Base-by-base conservation (phyloP, 2,329 filamentous ascomycete genomes). In the Sarocladium strictum region DNA sequence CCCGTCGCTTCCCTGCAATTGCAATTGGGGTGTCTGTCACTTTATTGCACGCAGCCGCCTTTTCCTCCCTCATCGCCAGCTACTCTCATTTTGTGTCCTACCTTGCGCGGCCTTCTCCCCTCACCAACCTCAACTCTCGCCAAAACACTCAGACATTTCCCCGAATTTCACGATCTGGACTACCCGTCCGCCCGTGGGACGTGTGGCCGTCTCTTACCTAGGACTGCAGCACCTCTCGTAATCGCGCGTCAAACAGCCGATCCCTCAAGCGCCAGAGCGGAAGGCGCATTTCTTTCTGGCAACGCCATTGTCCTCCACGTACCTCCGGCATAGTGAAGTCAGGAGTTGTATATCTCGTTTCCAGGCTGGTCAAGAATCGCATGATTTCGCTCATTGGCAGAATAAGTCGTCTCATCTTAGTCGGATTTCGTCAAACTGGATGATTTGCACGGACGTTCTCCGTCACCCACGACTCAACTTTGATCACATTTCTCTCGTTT, bases 41-140 rank as follows among this genome's bases (percentile, higher is more conserved):
- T 53, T 53, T 38, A 53, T 53, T 38, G 32, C 32, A 53, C 50
- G 50, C 33, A 53, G 50, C 50, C 50, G 50, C 50, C 50, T 53
- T 53, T 53, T 53, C 50, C 50, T 53, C 50, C 50, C 50, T 38
- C 50, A 40, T 40, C 50, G 17, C 32, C 32, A 38, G 21, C 3
- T 27, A n/a, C 33, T n/a, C 21, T 51, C 47, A 6, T 51, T 35
- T 35, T 51, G 27, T 51, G 47, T 51, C 47, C 47, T 53, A 40
- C 50, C 33, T 53, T 33, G 35, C 21, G 10, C 29, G 6, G 19
- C 12, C 32, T 17, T 53, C 50, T 24, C 35, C 33, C 50, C 21
- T 33, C 32, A 33, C 33, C 50, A 19, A 4, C 15, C 29, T 40
- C 32, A 40, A 40, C n/a, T 27, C 21, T 35, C 17, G 9, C 17